These are phyloP conservation scores for Sextonia rubra DNA, from an alignment of 164 flowering plant species.

Conservation along the genomic window DNA sequence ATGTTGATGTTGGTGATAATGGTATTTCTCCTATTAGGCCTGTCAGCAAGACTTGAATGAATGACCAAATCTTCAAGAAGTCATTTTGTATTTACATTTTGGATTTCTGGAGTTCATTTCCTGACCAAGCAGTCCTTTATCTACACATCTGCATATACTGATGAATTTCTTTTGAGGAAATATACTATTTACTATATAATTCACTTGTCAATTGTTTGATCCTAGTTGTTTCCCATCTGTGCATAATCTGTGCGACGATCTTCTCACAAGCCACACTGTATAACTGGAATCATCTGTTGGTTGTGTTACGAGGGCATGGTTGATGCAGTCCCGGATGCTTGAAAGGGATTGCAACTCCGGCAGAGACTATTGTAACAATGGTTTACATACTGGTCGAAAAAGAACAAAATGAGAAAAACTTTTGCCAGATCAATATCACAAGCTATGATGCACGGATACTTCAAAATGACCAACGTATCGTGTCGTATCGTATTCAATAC, in stretches of 20 bases:
- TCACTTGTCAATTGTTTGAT: not conserved
- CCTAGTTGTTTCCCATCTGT: not conserved
- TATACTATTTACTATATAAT: not conserved
- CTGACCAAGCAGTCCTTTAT: not conserved
- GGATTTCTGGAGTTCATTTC: slow-evolving; percentile 67
- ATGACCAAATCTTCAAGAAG: slow-evolving; percentile 96
- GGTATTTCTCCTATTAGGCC: slow-evolving; percentile 37
- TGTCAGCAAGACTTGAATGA: slow-evolving; percentile 93
- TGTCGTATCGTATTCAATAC: too few species aligned
- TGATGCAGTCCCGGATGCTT: too few species aligned
- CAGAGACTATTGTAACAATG: too few species aligned
- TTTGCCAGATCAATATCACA: too few species aligned
- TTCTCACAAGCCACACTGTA: not conserved
- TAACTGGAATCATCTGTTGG: not conserved
- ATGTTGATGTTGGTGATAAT: too few species aligned
- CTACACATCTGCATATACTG: not conserved
- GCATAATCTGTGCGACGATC: not conserved
- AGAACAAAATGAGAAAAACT: too few species aligned
- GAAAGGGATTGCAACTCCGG: too few species aligned
- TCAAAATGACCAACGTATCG: too few species aligned
- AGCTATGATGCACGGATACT: too few species aligned
- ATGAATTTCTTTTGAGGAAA: not conserved
- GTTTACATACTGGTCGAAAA: too few species aligned
- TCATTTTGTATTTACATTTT: slow-evolving; percentile 87
- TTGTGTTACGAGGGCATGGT: not conserved